Conservation (phyloP, 352 stramenopile genomes). For the Phytophthora pini region DNA sequence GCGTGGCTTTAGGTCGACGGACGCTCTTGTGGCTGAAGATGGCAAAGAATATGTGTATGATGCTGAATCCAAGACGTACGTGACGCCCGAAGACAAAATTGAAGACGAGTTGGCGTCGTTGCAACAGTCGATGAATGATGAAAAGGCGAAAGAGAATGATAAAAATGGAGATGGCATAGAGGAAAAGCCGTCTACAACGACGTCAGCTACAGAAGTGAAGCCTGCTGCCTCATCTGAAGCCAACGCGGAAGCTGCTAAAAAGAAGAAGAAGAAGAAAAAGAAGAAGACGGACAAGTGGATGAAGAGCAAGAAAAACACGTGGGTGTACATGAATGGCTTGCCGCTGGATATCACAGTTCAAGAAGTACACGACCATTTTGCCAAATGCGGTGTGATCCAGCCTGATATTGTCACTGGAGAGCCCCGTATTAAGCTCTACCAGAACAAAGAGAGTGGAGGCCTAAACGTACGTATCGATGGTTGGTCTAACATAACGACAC, state of each 20-base stretch:
- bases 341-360: constrained; percentile 92
- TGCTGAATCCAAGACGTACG: constrained; percentile 64
- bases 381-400: constrained; percentile 95
- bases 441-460: constrained; percentile 81
- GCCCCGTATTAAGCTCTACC: constrained; percentile 97
- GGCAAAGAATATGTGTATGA: constrained; percentile 79
- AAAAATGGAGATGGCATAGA: too few species aligned
- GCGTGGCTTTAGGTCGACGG: constrained; percentile 31
- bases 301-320: constrained; percentile 90
- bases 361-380: constrained; percentile 94
- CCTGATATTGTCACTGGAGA: constrained; percentile 92
- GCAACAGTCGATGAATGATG: constrained; percentile 43
- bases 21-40: constrained; percentile 68
- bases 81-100: constrained; percentile 80
- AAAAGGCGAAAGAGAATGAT: too few species aligned
- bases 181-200: neutral
- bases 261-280: constrained; percentile 83
- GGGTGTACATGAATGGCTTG: constrained; percentile 96
- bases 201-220: constrained; percentile 5
- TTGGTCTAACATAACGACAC: neutral
- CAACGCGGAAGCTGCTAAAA: constrained; percentile 37
- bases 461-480: constrained; percentile 79
- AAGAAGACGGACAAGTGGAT: constrained; percentile 87
- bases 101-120: constrained; percentile 72
- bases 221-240: constrained; percentile 4